Evolutionary conservation across 225 moss, liverwort and hornwort genomes (phyloP).

Genomic region (Bryoerythrophyllum caledonicum): DNA sequence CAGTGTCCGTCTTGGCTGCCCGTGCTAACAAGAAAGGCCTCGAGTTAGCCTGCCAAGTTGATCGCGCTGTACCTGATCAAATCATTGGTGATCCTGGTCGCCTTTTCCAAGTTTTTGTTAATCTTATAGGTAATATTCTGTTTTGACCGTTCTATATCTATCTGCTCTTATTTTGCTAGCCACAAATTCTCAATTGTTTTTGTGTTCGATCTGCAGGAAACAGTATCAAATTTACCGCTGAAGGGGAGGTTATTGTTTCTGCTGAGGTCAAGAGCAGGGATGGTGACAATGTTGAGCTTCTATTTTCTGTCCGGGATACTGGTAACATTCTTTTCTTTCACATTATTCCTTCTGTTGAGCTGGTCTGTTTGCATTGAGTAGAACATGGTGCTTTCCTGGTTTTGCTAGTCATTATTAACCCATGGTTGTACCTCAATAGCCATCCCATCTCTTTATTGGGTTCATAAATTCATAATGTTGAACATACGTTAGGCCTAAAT

Average conservation of each 20-base stretch:
- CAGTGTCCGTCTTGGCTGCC: slow-evolving; percentile 68
- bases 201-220: slow-evolving; percentile 41
- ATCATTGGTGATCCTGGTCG: slow-evolving; percentile 73
- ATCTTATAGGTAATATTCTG: slow-evolving; percentile 51
- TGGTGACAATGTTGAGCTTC: slow-evolving; percentile 57
- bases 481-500: neutral
- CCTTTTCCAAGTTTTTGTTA: slow-evolving; percentile 67
- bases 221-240: slow-evolving; percentile 65
- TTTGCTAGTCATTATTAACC: neutral
- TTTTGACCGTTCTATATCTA: neutral
- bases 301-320: slow-evolving; percentile 62
- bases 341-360: slow-evolving; percentile 2
- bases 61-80: slow-evolving; percentile 59
- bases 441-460: neutral
- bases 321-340: slow-evolving; percentile 33
- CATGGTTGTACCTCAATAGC: neutral
- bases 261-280: slow-evolving; percentile 49
- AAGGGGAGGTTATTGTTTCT: slow-evolving; percentile 65
- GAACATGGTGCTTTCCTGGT: slow-evolving; percentile 7
- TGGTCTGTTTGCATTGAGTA: neutral
- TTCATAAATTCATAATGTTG: neutral
- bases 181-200: neutral
- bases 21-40: slow-evolving; percentile 69
- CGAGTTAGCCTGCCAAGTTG: slow-evolving; percentile 65
- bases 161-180: slow-evolving; percentile 15